Base-by-base conservation (phyloP, 2,329 filamentous ascomycete species). In the Lecanoromycetidae sp. region DNA sequence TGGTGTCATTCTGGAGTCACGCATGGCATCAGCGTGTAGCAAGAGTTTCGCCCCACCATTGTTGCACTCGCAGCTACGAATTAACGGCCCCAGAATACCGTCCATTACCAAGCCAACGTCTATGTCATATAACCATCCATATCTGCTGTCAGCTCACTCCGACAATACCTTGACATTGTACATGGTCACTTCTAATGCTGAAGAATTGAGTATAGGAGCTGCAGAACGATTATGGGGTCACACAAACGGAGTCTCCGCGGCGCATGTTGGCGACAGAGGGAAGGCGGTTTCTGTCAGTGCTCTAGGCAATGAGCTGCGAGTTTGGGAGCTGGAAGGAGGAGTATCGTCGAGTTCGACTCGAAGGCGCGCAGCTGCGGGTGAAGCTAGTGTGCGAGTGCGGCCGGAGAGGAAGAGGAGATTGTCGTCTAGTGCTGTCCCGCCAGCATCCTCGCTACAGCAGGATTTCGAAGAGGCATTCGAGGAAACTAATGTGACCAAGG, bases 281-380 rank as follows among this genome's bases (percentile, higher is more conserved):
- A 93, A 88, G 63, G 88, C 87, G 0, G 84, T 95, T 3, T 93
- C 86, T n/a, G 82, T 94, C 42, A 91, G 84, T 63, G 74, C 74
- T 17, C 72, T 78, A n/a, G 87, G 87, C 23, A 80, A 82, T 48
- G 82, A 87, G 60, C 77, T 87, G 52, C 77, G 87, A 5, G 79
- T 94, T 5, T 95, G 88, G 88, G 87, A 94, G 58, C 72, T 95
- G 1, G 87, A 94, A 63, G 82, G 82, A 5, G 74, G 82, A 3
- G 71, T 74, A 41, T 66, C 69, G 1, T 72, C 72, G 4, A 60
- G 63, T 5, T 56, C 66, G 10, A 60, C 63, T 29, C 65, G 66
- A 19, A 68, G 61, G 53, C 63, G 65, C 23, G 60, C 67, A 12
- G 54, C 63, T 51, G 59, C 64, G 49, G 61, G 69, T 15, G 69